A percentile compares a stretch with the other conserved stretches of the same genome.
Evolutionary conservation across 495 filamentous ascomycete species (phyloP).

Genomic region (Cladorrhinum samala): DNA sequence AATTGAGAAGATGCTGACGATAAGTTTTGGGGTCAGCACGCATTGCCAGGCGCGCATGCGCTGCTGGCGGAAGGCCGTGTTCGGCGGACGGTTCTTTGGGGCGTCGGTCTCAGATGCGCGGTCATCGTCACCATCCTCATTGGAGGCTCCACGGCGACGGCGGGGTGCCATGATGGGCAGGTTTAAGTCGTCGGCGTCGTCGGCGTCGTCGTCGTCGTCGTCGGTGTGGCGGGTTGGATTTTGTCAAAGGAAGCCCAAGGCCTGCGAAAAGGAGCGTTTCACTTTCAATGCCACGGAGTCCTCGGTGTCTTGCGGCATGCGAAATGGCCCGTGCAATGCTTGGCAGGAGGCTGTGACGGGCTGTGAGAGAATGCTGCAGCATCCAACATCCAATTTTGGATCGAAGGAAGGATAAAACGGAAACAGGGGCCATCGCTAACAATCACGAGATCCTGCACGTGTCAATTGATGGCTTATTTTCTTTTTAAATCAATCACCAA

Average conservation of each 20-base stretch:
- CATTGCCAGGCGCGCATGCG: constrained; percentile 35
- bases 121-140: constrained; percentile 23
- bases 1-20: constrained; percentile 32
- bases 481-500: too few relatives aligned
- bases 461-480: background rate
- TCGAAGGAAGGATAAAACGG: too few relatives aligned
- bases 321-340: constrained; percentile 26
- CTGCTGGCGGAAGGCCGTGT: constrained; percentile 34
- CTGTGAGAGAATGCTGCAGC: background rate
- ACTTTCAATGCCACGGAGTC: constrained; percentile 25
- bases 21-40: constrained; percentile 33
- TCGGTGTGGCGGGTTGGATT: constrained; percentile 4
- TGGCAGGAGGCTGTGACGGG: constrained; percentile 25
- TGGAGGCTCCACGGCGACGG: constrained; percentile 26
- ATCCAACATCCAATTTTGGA: background rate
- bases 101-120: constrained; percentile 16
- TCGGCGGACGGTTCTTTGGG: constrained; percentile 31
- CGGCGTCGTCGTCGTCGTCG: background rate
- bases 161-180: constrained; percentile 28
- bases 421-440: too few relatives aligned
- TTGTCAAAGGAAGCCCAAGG: constrained; percentile 2
- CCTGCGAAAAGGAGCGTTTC: constrained; percentile 16
- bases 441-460: constrained; percentile 12
- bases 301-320: constrained; percentile 19
- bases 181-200: constrained; percentile 1